phyloP scores from a whole-genome alignment of 2,329 filamentous ascomycete genomes.

The Paecilomyces dactylethromorphus region DNA sequence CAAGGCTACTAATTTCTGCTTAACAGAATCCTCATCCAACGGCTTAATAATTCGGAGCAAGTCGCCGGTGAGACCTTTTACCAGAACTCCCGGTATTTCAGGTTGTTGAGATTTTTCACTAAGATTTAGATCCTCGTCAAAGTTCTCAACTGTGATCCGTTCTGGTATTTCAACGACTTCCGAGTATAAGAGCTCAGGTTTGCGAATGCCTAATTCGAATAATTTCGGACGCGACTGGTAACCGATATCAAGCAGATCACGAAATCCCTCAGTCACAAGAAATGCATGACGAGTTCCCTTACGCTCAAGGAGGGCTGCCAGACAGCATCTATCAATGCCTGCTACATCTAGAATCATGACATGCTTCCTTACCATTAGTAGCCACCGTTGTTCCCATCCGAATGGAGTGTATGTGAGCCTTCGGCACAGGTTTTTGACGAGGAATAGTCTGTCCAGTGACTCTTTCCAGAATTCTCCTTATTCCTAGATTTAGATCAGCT shows the following conservation, averaged over 20 bases:
- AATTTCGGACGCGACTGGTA: conserved; percentile 87
- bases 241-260: conserved; percentile 77
- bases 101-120: no score
- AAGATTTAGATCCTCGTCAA: conserved; percentile 54
- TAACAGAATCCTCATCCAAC: conserved; percentile 21
- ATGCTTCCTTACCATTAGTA: conserved; percentile 56
- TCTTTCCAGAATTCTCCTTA: not conserved
- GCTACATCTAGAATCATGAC: no score
- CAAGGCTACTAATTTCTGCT: conserved; percentile 41
- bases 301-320: conserved; percentile 63
- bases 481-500: not conserved
- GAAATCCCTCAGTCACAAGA: conserved; percentile 67
- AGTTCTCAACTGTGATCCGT: conserved; percentile 72
- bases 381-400: conserved; percentile 95
- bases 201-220: conserved; percentile 80
- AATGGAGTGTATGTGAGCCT: conserved; percentile 73
- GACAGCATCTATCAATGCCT: no score
- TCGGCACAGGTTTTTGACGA: conserved; percentile 64
- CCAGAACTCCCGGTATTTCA: not conserved
- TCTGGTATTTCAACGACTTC: conserved; percentile 85
- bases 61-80: not conserved
- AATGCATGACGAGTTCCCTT: conserved; percentile 86
- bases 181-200: conserved; percentile 82
- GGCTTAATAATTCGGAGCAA: not conserved
- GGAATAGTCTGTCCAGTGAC: conserved; percentile 46